These are phyloP conservation scores for Crithidia brevicula DNA, from an alignment of 208 protist genomes.

Conservation along the genomic window DNA sequence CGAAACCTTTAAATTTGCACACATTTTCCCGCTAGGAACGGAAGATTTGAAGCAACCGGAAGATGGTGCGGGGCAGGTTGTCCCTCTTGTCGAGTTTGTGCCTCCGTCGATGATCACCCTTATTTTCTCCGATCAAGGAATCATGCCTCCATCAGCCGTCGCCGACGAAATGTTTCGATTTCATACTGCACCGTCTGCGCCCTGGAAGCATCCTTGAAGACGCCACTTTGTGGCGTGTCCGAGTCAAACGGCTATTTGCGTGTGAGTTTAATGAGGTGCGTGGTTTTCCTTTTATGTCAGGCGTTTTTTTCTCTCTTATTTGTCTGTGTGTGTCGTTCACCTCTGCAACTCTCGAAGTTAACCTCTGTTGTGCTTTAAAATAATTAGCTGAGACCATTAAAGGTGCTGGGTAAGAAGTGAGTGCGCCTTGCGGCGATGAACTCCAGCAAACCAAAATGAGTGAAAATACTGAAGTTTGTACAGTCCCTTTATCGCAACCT, in stretches of 20 bases:
- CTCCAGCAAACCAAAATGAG: no score
- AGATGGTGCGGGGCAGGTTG: slow-evolving; percentile 39
- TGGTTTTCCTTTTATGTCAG: neutral
- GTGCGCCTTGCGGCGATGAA: no score
- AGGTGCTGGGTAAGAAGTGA: no score
- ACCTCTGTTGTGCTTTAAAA: no score
- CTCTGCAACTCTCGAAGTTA: no score
- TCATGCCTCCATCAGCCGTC: slow-evolving; percentile 98
- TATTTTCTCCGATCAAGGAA: slow-evolving; percentile 99
- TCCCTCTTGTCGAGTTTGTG: slow-evolving; percentile 89
- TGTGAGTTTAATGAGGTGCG: no score
- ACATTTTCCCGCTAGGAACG: slow-evolving; percentile 97
- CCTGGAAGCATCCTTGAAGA: slow-evolving; percentile 52
- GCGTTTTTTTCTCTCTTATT: neutral
- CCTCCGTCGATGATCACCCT: slow-evolving; percentile 91
- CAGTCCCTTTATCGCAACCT: no score
- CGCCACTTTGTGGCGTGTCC: no score
- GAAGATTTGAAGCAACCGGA: slow-evolving; percentile 88
- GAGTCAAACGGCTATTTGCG: no score
- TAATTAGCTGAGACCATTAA: no score
- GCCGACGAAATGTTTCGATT: slow-evolving; percentile 98
- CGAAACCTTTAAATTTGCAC: slow-evolving; percentile 99
- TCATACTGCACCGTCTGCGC: slow-evolving; percentile 73
- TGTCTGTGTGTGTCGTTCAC: no score
- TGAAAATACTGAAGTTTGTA: no score